phyloP scores from a whole-genome alignment of 2,329 filamentous ascomycete genomes.

The Cercospora sojina region DNA sequence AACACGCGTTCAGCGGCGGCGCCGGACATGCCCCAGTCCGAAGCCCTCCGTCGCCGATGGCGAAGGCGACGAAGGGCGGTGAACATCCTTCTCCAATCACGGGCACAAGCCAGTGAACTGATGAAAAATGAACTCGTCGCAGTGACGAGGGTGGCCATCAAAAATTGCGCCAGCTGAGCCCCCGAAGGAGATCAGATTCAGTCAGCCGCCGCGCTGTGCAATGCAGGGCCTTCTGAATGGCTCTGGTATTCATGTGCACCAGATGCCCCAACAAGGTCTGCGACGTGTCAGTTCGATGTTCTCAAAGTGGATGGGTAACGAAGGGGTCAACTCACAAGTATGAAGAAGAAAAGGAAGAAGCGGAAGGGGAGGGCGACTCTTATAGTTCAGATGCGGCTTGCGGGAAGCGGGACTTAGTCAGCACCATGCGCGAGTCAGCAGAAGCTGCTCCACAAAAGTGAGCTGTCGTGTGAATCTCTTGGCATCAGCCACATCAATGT shows the following conservation, averaged over 20 bases:
- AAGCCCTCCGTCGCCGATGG: too few species aligned
- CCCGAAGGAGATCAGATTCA: constrained; percentile 16
- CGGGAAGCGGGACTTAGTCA: background rate
- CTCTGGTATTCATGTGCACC: constrained; percentile 5
- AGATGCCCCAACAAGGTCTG: constrained; percentile 5
- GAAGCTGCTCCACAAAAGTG: background rate
- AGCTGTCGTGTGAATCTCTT: background rate
- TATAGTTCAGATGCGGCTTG: background rate
- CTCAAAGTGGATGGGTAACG: background rate
- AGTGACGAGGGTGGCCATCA: constrained; percentile 1
- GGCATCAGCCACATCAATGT: background rate
- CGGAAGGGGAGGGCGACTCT: background rate
- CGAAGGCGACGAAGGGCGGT: background rate
- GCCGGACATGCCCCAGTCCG: background rate
- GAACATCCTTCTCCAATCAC: constrained; percentile 1
- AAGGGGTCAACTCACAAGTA: background rate
- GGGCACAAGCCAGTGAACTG: background rate
- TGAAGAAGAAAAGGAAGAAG: background rate
- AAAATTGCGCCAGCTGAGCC: constrained; percentile 11
- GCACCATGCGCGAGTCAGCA: background rate
- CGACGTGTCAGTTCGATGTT: background rate
- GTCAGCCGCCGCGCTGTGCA: constrained; percentile 14
- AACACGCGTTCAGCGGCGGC: background rate
- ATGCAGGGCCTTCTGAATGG: constrained; percentile 11
- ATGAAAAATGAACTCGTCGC: background rate